A percentile compares a stretch with the other conserved stretches of the same genome.
These are phyloP conservation scores for Sonneratia caseolaris DNA, from an alignment of 345 rosid genomes.

Conservation along the genomic window DNA sequence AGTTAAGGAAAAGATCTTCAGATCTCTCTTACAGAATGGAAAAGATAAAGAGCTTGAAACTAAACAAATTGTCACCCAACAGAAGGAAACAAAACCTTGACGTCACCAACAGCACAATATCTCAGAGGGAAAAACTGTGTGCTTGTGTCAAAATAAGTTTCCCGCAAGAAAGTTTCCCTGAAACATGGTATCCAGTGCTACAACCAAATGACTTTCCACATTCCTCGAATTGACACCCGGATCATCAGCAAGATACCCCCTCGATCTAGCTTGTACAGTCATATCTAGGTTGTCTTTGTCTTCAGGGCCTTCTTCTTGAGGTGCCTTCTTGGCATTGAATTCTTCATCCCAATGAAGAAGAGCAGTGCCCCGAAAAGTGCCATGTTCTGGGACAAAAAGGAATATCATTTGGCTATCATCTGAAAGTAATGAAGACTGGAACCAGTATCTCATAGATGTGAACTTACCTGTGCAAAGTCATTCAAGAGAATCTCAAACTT, in stretches of 20 bases:
- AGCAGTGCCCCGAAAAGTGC: conserved; percentile 80
- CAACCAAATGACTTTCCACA: not conserved
- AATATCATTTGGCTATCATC: not conserved
- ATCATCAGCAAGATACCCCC: conserved; percentile 2
- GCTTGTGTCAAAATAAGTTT: not conserved
- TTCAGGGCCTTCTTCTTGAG: conserved; percentile 55
- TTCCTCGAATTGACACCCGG: conserved; percentile 5
- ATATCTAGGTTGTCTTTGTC: conserved; percentile 38
- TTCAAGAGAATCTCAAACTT: conserved; percentile 36
- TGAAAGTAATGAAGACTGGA: not conserved
- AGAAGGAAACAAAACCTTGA: not conserved
- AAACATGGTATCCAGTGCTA: not conserved
- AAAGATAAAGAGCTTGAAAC: not conserved
- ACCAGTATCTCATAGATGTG: not conserved
- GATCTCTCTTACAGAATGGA: not conserved
- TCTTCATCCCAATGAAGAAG: conserved; percentile 83
- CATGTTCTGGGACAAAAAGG: conserved; percentile 29
- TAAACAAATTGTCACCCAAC: not conserved
- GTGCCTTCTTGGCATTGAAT: conserved; percentile 48
- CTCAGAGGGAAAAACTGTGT: not conserved
- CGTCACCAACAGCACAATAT: not conserved
- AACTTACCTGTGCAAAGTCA: conserved; percentile 56
- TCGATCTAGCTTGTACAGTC: not conserved
- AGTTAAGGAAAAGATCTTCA: not conserved
- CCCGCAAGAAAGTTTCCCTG: not conserved